Evolutionary conservation across 2,329 filamentous ascomycete species (phyloP).

Genomic region (Colletotrichum falcatum): DNA sequence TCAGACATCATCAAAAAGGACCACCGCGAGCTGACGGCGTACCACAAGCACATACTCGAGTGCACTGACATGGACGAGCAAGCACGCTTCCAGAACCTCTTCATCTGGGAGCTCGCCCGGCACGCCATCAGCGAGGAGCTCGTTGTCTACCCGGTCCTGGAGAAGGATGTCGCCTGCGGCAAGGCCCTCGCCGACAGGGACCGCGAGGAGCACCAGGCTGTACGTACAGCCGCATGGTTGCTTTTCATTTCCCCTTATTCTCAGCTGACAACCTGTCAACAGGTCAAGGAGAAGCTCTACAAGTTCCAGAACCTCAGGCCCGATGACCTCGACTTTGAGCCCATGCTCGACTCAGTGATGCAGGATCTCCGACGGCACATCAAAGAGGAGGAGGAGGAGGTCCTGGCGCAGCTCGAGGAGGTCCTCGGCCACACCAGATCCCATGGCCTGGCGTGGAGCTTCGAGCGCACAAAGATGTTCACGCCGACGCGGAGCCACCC

Average conservation of each 20-base stretch:
- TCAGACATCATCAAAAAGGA: conserved; percentile 53
- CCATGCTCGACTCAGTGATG: conserved; percentile 59
- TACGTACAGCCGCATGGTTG: conserved; percentile 41
- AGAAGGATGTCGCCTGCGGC: conserved; percentile 59
- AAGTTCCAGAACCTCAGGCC: conserved; percentile 60
- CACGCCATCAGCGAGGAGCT: conserved; percentile 63
- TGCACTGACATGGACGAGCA: conserved; percentile 52
- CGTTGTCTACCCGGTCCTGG: conserved; percentile 66
- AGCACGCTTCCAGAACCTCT: conserved; percentile 58
- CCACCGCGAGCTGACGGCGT: conserved; percentile 52
- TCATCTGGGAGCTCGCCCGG: conserved; percentile 61
- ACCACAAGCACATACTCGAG: conserved; percentile 56
- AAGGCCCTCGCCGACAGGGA: conserved; percentile 60
- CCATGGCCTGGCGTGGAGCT: conserved; percentile 55
- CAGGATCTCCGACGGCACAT: conserved; percentile 59
- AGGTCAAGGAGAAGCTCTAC: conserved; percentile 65
- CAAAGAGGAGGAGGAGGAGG: conserved; percentile 61
- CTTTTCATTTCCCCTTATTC: too few species aligned
- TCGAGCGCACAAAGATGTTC: conserved; percentile 65
- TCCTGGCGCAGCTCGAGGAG: conserved; percentile 61
- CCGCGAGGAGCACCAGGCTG: conserved; percentile 59
- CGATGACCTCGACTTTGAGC: conserved; percentile 55
- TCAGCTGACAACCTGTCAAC: neutral
- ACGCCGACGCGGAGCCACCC: conserved; percentile 65
- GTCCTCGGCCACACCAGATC: conserved; percentile 51